Conservation (phyloP, 75 land plant species). For the Selaginella moellendorffii region DNA sequence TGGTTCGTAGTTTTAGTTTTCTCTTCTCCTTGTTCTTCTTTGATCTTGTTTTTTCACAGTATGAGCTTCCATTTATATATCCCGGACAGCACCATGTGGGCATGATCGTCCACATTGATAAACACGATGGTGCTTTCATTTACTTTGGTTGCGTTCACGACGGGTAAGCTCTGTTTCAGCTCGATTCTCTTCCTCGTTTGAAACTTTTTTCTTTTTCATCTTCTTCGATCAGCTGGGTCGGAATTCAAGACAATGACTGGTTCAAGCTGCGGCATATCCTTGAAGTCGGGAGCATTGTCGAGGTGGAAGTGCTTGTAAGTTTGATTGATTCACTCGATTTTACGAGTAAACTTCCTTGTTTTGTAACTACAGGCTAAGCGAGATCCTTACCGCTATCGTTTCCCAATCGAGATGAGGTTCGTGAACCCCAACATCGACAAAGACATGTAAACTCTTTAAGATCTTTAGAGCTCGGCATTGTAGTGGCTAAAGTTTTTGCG, state of each 20-base stretch:
- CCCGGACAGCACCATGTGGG: conserved; percentile 94
- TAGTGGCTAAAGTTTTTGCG: background rate
- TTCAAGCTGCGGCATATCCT: conserved; percentile 81
- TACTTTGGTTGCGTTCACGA: conserved; percentile 92
- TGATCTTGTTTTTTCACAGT: conserved; percentile 20
- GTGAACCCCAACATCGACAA: conserved; percentile 89
- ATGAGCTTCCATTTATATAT: conserved; percentile 92
- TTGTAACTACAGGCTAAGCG: conserved; percentile 68
- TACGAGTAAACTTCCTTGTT: background rate
- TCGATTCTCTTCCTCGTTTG: background rate
- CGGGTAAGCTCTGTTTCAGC: conserved; percentile 38
- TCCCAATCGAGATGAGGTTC: conserved; percentile 94
- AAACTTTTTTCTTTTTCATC: background rate
- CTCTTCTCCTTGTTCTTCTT: background rate
- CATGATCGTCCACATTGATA: conserved; percentile 54
- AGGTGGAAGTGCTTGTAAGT: conserved; percentile 92
- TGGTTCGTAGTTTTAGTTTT: conserved; percentile 60
- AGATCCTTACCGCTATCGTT: conserved; percentile 97
- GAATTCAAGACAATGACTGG: conserved; percentile 95
- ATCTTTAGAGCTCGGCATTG: background rate
- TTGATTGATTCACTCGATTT: conserved; percentile 51
- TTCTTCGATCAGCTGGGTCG: conserved; percentile 64
- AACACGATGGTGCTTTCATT: conserved; percentile 95
- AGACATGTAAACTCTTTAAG: conserved; percentile 39
- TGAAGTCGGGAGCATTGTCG: conserved; percentile 85